Evolutionary conservation across 768 basidiomycete species (phyloP), one percentile per base, ranked within the genome.

Genomic region (Leccinum incarnatum): DNA sequence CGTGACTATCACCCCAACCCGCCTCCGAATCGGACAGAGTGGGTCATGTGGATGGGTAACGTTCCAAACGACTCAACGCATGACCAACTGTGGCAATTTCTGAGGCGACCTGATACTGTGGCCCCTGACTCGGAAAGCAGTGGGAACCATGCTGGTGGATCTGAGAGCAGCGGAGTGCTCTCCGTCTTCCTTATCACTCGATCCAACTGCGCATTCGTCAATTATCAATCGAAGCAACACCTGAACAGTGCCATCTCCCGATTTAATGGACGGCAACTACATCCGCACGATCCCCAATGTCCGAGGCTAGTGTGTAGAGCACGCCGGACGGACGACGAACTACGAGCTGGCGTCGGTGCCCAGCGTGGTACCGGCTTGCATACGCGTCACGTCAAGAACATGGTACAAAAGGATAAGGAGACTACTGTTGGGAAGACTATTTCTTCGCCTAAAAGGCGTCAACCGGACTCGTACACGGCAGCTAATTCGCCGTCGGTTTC

Each of bases 11-110:
- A 90, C 62, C 88, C 88, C 2, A 87, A 84, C 57, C 82, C 86
- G 1, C 88, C 89, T 12, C 75, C 84, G 11, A 80, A 89, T 54
- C 83, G 92, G 14, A 92, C 91, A 7, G 91, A 93, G 58, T 95
- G 90, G 91, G 94, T 94, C 1, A 93, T 95, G 91, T 97, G 95
- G 95, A 87, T 86, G 12, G 95, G 95, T 10, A 98, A 98, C 68
- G 89, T 97, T 3, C 91, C 92, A 2, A 80, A 81, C 5, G 91
- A 95, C 66, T 86, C 92, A 15, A 85, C 84, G 3, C 83, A 93
- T 59, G 87, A 93, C 63, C 95, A 97, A 67, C 77, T 97, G 4
- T 91, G 88, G 89, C 77, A 78, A 7, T 95, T 95, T 71, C 95
- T 98, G 76, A 87, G 81, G 61, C 67, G 73, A 51, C 60, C 68